Evolutionary conservation across 768 basidiomycete species (phyloP).

Genomic region (Russula foetens): DNA sequence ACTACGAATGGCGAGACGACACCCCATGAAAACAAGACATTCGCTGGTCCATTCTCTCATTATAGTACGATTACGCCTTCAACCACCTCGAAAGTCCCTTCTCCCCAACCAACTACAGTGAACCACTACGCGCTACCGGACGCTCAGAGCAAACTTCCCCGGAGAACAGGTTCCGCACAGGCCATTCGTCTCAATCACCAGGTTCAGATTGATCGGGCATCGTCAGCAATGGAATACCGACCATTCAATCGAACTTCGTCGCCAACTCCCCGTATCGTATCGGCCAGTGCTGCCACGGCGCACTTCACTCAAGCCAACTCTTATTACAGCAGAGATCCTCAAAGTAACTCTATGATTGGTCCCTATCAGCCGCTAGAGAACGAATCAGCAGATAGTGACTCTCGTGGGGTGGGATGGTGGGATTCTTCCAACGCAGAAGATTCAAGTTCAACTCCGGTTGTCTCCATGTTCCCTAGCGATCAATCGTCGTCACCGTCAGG

Average conservation of each 20-base stretch:
- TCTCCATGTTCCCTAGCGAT: conserved; percentile 51
- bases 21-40: conserved; percentile 33
- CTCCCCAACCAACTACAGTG: conserved; percentile 47
- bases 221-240: conserved; percentile 74
- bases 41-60: conserved; percentile 82
- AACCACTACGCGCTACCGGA: conserved; percentile 28
- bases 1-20: conserved; percentile 24
- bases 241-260: conserved; percentile 37
- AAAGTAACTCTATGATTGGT: background rate
- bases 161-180: conserved; percentile 64
- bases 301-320: conserved; percentile 41
- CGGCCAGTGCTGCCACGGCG: conserved; percentile 43
- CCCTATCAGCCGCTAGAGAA: background rate
- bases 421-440: conserved; percentile 37
- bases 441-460: conserved; percentile 53
- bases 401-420: conserved; percentile 46
- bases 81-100: conserved; percentile 69
- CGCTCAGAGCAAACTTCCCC: conserved; percentile 35
- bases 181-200: conserved; percentile 42
- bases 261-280: conserved; percentile 46
- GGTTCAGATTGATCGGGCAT: conserved; percentile 56
- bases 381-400: background rate
- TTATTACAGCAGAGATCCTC: conserved; percentile 23
- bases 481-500: conserved; percentile 21
- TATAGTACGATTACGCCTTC: conserved; percentile 89